Base-by-base conservation (phyloP, 495 filamentous ascomycete genomes). In the Cenococcum geophilum region DNA sequence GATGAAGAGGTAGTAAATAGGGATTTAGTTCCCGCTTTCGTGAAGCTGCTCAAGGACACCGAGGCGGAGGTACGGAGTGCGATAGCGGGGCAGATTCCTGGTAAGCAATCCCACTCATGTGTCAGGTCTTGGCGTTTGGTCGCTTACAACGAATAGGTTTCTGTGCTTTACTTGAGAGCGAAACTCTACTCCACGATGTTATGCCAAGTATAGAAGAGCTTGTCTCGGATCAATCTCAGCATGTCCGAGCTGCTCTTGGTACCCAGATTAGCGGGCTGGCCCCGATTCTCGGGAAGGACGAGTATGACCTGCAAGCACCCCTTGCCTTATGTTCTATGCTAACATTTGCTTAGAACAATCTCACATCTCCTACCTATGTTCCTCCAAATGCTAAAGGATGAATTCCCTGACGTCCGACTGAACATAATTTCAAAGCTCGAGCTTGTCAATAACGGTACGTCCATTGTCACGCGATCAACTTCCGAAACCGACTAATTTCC, bases 341-440 rank as follows among this genome's bases (percentile, higher is more conserved):
- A 60, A 64, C 49, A 71, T 51, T 22, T 22, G 27, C 6, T 35
- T 35, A 95, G 89, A 73, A 98, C 93, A 40, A 97, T 96, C 63
- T 83, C 91, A 59, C 93, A 97, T 69, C 88, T 98, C 61, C 84
- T 98, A 43, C 93, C 93, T 40, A 98, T 98, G 95, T 98, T 98
- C 76, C 80, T 97, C 40, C 89, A 95, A 71, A 98, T 98, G 93
- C 85, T 98, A 53, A 98, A 98, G 77, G 93, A 98, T 72, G 93
- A 98, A 69, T 97, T 96, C 75, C 93, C 93, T 35, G 95, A 97
- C 71, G 93, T 98, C 56, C 87, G 93, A 43, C 81, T 98, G 42
- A 95, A 97, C 75, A 98, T 98, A 71, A 98, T 98, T 71, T 97
- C 92, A 2, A 98, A 97, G 76, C 82, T 98, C 52, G 93, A 98